Percentiles rank a stretch among this genome's conserved stretches.
These are phyloP conservation scores for Alternaria ventricosa DNA, from an alignment of 2,329 filamentous ascomycete species.

Conservation along the genomic window DNA sequence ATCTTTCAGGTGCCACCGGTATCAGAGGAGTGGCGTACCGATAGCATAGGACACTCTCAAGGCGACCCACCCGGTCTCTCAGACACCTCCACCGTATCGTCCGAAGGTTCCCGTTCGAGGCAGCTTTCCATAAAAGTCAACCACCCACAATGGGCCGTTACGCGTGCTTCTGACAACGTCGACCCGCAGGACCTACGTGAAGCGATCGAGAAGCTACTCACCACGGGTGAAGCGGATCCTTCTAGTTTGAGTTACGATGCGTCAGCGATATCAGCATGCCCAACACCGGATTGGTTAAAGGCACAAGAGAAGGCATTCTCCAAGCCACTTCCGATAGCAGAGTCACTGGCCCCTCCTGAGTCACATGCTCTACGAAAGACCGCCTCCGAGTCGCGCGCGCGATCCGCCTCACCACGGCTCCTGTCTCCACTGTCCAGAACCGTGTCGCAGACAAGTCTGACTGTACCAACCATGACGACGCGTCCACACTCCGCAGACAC, in stretches of 20 bases:
- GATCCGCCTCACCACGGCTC: slow-evolving; percentile 23
- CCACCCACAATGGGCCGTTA: slow-evolving; percentile 38
- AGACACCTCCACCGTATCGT: slow-evolving; percentile 29
- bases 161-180: slow-evolving; percentile 26
- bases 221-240: slow-evolving; percentile 10
- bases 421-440: background rate
- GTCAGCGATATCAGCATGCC: background rate
- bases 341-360: slow-evolving; percentile 35
- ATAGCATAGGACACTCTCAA: slow-evolving; percentile 19
- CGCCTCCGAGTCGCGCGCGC: slow-evolving; percentile 15
- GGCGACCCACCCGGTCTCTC: background rate
- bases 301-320: slow-evolving; percentile 17
- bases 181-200: slow-evolving; percentile 20
- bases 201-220: slow-evolving; percentile 13
- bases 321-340: slow-evolving; percentile 23
- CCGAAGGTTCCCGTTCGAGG: slow-evolving; percentile 27
- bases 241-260: slow-evolving; percentile 1
- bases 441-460: slow-evolving; percentile 6
- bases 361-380: slow-evolving; percentile 3
- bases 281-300: slow-evolving; percentile 17
- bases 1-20: slow-evolving; percentile 26
- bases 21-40: slow-evolving; percentile 28
- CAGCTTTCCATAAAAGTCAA: slow-evolving; percentile 28
- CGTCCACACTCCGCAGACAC: background rate
- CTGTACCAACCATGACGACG: background rate